Base-by-base conservation (phyloP, 306 rosid genomes). In the Boehmeria nivea region DNA sequence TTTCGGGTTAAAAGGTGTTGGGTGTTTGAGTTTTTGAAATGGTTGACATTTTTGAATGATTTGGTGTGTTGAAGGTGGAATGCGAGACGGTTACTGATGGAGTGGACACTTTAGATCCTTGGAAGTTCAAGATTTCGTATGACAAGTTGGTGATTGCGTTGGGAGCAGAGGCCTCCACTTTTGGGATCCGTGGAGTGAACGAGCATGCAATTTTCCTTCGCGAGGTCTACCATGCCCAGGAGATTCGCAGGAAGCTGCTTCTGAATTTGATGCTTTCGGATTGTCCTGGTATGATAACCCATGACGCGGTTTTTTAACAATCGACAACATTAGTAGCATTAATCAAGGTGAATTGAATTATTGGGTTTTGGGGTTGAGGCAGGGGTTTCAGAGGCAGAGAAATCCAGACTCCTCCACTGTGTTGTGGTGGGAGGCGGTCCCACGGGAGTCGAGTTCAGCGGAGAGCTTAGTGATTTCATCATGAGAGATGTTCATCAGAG, bases 401-500 rank as follows among this genome's bases (percentile, higher is more conserved):
- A 91, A 43, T 28, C 38, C 34, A 78, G 96, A 72, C 87, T 91
- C 56, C 73, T 91, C 53, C 99, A 91, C 51, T 91, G 94, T 59
- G 99, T 91, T 61, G 96, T 91, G 44, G 96, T 91, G 15, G 99
- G 99, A 62, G 99, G 99, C 26, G 99, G 99, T 67, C 99, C 96
- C 24, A 91, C 99, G 1, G 99, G 96, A 66, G 99, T 91, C 27
- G 99, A 91, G 67, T 91, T 91, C 81, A 91, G 99, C 22, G 96
- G 99, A 43, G 99, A 91, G 72, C 95, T 91, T 34, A 87, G 96
- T 83, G 99, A 91, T 69, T 91, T 87, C 72, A 91, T 87, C 68
- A 68, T 57, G 59, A 87, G 62, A 58, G 99, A 91, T 83, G 99
- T 87, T 52, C 84, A 61, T 33, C 74, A 87, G 79, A 81, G 86